Conservation (phyloP, 805 yeast genomes). For the Ogataea pini region DNA sequence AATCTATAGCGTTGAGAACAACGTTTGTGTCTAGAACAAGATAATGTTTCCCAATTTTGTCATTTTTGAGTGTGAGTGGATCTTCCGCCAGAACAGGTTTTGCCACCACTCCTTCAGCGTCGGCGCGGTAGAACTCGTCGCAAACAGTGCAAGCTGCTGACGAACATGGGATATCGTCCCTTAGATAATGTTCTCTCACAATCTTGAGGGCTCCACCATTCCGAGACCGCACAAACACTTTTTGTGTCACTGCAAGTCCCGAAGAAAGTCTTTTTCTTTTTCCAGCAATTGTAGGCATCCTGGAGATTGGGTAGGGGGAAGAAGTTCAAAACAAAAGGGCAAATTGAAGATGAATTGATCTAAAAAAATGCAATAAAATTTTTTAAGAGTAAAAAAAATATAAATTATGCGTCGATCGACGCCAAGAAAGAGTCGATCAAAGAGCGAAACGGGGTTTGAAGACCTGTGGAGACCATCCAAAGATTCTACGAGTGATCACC, state of each 20-base stretch:
- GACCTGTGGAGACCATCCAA: too few relatives aligned
- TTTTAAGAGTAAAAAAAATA: not conserved
- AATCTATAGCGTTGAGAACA: conserved; percentile 83
- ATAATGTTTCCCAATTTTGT: conserved; percentile 69
- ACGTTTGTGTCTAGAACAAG: conserved; percentile 86
- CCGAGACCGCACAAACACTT: conserved; percentile 88
- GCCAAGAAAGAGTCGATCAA: not conserved
- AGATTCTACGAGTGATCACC: too few relatives aligned
- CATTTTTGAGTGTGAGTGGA: conserved; percentile 50
- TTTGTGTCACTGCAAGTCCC: conserved; percentile 71
- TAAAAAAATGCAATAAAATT: not conserved
- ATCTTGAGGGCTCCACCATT: conserved; percentile 89
- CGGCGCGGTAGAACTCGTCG: conserved; percentile 51
- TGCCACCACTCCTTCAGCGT: conserved; percentile 68
- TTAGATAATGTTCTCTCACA: conserved; percentile 89
- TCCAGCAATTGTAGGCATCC: conserved; percentile 13
- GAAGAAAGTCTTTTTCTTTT: conserved; percentile 47
- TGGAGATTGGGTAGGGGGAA: not conserved
- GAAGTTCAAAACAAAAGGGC: not conserved
- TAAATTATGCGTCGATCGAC: not conserved
- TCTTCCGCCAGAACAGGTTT: conserved; percentile 61
- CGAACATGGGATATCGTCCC: conserved; percentile 91
- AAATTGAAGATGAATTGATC: not conserved
- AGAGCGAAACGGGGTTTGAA: too few relatives aligned
- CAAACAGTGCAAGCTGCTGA: conserved; percentile 72